Evolutionary conservation across 441 rosid species (phyloP).

Genomic region (Bocquillonia castaneifolia): DNA sequence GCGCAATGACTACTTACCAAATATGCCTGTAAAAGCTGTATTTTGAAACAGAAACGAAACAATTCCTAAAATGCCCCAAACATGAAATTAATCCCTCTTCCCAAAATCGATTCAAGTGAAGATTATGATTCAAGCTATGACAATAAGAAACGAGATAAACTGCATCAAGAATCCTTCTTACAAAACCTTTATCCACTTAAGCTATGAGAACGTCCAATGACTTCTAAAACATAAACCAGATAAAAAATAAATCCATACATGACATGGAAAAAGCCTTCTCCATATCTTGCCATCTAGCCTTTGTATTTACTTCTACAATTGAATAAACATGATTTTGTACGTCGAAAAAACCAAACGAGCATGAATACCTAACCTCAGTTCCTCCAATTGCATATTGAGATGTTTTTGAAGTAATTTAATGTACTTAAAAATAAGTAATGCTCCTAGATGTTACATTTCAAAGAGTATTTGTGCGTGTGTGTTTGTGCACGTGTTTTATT

Average conservation of each 20-base stretch:
- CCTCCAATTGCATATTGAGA: conserved; percentile 19
- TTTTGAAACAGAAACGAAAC: too few species aligned
- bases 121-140: not conserved
- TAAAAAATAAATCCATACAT: not conserved
- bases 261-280: not conserved
- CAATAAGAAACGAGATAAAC: not conserved
- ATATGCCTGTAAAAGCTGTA: not conserved
- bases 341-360: not conserved
- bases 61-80: not conserved
- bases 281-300: not conserved
- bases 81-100: not conserved
- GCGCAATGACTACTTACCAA: not conserved
- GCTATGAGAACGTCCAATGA: not conserved
- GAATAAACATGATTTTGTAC: not conserved
- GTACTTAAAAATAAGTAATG: not conserved
- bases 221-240: not conserved
- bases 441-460: conserved; percentile 17
- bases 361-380: not conserved
- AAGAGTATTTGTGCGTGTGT: too few species aligned
- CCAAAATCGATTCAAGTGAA: not conserved
- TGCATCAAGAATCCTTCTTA: not conserved
- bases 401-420: not conserved
- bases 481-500: not conserved
- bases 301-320: not conserved
- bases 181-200: not conserved